Conservation (phyloP, 352 stramenopile genomes). For the Thraustochytrium sp. region DNA sequence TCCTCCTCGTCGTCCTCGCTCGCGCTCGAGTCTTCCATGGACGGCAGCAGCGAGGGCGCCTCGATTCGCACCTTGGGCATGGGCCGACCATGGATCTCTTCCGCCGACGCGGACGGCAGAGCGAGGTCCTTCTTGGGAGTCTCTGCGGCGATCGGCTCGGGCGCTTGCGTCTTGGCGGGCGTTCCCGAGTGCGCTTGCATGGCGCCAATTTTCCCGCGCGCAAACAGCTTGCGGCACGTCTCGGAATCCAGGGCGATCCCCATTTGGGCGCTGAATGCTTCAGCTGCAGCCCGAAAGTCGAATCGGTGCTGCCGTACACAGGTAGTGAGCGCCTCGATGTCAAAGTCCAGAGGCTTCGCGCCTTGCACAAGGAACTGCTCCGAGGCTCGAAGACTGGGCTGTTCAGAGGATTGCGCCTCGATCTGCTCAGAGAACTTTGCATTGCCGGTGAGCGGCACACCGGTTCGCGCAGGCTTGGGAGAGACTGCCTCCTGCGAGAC, state of each 20-base stretch:
- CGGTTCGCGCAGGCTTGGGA: no score
- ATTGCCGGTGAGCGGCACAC: no score
- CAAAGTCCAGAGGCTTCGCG: no score
- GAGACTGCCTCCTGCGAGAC: no score
- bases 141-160: background rate
- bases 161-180: background rate
- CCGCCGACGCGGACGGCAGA: no score
- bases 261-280: background rate
- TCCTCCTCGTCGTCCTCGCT: background rate
- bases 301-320: background rate
- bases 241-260: background rate
- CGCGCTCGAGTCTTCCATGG: background rate
- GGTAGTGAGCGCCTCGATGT: background rate
- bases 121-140: no score
- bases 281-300: background rate
- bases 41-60: background rate
- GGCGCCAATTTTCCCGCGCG: background rate
- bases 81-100: background rate
- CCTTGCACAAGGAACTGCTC: no score
- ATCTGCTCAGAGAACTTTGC: no score
- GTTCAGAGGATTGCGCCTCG: no score
- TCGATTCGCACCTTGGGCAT: background rate
- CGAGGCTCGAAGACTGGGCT: no score
- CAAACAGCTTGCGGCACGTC: background rate
- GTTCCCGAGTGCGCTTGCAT: background rate